Percentiles rank a stretch among this genome's conserved stretches.
These are phyloP conservation scores for Camillea tinctor DNA, from an alignment of 2,329 filamentous ascomycete species.

Conservation along the genomic window DNA sequence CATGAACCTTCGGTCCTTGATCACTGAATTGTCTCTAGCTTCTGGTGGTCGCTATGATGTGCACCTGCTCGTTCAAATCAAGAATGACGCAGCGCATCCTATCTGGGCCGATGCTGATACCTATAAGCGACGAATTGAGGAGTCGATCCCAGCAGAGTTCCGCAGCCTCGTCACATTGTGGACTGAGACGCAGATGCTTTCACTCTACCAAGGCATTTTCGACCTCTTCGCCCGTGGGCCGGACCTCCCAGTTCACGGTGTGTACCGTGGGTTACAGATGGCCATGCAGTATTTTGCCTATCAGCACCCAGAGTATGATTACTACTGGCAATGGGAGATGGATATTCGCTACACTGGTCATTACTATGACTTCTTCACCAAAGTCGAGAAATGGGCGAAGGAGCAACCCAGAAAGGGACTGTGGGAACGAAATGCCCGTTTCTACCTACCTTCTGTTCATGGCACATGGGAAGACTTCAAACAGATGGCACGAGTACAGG, in stretches of 20 bases:
- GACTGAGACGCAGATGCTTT: slow-evolving; percentile 90
- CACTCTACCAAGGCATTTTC: slow-evolving; percentile 84
- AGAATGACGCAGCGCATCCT: slow-evolving; percentile 69
- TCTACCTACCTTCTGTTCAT: slow-evolving; percentile 75
- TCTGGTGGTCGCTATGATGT: slow-evolving; percentile 86
- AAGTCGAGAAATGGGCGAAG: slow-evolving; percentile 67
- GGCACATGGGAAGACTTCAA: slow-evolving; percentile 79
- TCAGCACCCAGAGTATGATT: slow-evolving; percentile 84
- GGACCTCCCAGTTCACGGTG: slow-evolving; percentile 79
- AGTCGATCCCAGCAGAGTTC: slow-evolving; percentile 79
- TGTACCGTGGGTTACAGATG: slow-evolving; percentile 92
- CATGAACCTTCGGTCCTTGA: slow-evolving; percentile 78
- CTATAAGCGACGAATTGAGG: slow-evolving; percentile 66
- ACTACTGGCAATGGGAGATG: slow-evolving; percentile 96
- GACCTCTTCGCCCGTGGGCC: slow-evolving; percentile 67
- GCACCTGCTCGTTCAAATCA: slow-evolving; percentile 81
- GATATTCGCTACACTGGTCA: slow-evolving; percentile 88
- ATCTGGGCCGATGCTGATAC: slow-evolving; percentile 74
- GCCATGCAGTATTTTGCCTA: slow-evolving; percentile 92
- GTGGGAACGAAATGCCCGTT: slow-evolving; percentile 77
- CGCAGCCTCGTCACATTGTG: slow-evolving; percentile 85
- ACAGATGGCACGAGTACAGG: slow-evolving; percentile 73
- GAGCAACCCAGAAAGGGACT: slow-evolving; percentile 75
- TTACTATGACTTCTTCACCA: slow-evolving; percentile 73
- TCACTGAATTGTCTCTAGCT: slow-evolving; percentile 75